phyloP scores from a whole-genome alignment of 176 grass and related monocot species.

The Paspalum vaginatum region DNA sequence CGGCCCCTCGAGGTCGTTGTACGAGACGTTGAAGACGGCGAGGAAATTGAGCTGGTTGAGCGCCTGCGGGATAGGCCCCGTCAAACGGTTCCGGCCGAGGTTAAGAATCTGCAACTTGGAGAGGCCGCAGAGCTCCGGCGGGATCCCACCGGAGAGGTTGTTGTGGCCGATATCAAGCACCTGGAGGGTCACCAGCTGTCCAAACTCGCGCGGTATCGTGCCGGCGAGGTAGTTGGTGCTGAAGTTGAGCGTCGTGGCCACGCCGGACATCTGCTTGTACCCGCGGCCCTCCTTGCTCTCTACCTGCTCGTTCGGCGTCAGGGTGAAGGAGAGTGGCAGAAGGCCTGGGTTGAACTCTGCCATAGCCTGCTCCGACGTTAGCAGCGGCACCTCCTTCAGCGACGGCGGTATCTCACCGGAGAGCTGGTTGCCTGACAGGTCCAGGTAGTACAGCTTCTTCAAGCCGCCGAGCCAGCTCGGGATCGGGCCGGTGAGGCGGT shows the following conservation, averaged over 20 bases:
- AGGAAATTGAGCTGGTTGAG: constrained; percentile 42
- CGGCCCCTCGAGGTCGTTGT: constrained; percentile 54
- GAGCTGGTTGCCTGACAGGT: constrained; percentile 46
- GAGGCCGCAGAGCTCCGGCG: constrained; percentile 44
- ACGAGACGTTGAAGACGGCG: constrained; percentile 27
- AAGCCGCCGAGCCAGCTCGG: constrained; percentile 49
- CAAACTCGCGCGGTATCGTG: constrained; percentile 33
- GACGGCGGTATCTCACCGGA: constrained; percentile 41
- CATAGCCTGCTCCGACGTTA: constrained; percentile 41
- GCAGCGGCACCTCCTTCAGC: constrained; percentile 40
- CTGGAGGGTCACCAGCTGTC: constrained; percentile 41
- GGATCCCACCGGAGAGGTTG: constrained; percentile 44
- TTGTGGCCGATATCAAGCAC: constrained; percentile 47
- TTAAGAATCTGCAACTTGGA: constrained; percentile 24
- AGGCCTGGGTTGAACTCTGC: constrained; percentile 28
- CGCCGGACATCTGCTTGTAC: constrained; percentile 49
- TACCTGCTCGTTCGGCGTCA: constrained; percentile 23
- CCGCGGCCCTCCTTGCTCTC: constrained; percentile 2
- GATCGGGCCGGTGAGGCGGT: constrained; percentile 46
- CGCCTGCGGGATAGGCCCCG: constrained; percentile 34
- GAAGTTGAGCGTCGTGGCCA: constrained; percentile 41
- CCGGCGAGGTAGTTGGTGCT: constrained; percentile 38
- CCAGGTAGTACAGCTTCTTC: constrained; percentile 50
- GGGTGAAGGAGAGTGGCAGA: constrained; percentile 30
- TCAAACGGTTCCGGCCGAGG: constrained; percentile 37